Evolutionary conservation across 768 basidiomycete species (phyloP).

Genomic region (Pisolithus sp.): DNA sequence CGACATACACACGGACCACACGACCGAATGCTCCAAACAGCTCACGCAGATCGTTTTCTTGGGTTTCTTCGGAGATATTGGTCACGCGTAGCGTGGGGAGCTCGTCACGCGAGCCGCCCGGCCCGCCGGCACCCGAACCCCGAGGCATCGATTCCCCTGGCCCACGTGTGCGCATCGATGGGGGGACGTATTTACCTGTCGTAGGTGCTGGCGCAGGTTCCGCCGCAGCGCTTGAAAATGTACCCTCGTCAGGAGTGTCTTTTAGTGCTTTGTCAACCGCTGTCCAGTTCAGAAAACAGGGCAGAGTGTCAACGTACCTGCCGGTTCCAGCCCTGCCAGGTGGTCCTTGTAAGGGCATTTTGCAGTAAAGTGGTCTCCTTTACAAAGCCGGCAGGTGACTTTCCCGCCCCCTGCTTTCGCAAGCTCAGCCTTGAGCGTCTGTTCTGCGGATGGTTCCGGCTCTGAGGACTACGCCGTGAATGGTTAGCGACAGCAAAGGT

Average conservation of each 20-base stretch:
- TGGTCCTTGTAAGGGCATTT: constrained; percentile 98
- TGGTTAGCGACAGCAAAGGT: too few relatives aligned
- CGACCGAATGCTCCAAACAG: constrained; percentile 84
- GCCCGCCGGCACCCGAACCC: constrained; percentile 34
- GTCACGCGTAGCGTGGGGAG: constrained; percentile 95
- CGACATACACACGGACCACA: constrained; percentile 88
- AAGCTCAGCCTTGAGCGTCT: constrained; percentile 58
- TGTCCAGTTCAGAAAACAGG: not conserved
- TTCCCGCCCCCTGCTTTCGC: constrained; percentile 77
- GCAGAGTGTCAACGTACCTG: constrained; percentile 33
- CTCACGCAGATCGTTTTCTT: constrained; percentile 89
- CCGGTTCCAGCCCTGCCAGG: constrained; percentile 66
- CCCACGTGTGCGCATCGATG: constrained; percentile 77
- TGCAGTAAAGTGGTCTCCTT: constrained; percentile 95
- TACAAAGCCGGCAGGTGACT: constrained; percentile 88
- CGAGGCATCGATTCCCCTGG: constrained; percentile 69
- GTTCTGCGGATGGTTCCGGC: constrained; percentile 58
- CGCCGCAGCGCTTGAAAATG: constrained; percentile 33
- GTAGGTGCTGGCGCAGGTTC: constrained; percentile 28
- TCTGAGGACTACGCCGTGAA: constrained; percentile 45
- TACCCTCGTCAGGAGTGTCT: constrained; percentile 34
- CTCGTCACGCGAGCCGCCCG: constrained; percentile 70
- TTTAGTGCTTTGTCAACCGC: constrained; percentile 11
- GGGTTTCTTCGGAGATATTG: constrained; percentile 92
- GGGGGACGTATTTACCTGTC: constrained; percentile 87